phyloP scores from a whole-genome alignment of 2,329 filamentous ascomycete genomes.

The Venturia aucupariae region DNA sequence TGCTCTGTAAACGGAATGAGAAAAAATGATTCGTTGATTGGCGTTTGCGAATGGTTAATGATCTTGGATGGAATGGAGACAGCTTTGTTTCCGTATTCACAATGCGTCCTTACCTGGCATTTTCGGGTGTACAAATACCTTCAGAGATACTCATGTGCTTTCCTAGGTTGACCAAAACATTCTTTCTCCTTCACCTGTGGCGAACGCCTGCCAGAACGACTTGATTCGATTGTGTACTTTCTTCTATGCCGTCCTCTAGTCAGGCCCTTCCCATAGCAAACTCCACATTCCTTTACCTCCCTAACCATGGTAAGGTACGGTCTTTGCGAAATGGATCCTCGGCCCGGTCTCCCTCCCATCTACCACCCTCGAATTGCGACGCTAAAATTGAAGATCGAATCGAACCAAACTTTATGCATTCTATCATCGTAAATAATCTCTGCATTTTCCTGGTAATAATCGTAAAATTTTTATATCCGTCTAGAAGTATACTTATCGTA shows the following conservation, averaged over 20 bases:
- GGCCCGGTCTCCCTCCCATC: not conserved
- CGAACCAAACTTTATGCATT: not conserved
- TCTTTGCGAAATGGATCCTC: not conserved
- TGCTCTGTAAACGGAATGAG: conserved; percentile 16
- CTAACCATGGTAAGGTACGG: not conserved
- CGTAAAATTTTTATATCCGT: not conserved
- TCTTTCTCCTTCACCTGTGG: no score
- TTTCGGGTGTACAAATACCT: not conserved
- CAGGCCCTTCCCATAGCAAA: no score
- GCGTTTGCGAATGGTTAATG: not conserved
- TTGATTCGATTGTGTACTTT: no score
- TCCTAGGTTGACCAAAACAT: not conserved
- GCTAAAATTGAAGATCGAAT: not conserved
- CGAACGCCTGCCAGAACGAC: no score
- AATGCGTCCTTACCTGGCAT: not conserved
- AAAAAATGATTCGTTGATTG: not conserved
- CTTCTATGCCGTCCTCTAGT: no score
- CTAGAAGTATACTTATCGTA: not conserved
- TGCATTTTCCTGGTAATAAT: not conserved
- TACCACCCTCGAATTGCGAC: not conserved
- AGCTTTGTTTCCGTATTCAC: not conserved
- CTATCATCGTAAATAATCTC: not conserved
- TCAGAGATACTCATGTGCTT: not conserved
- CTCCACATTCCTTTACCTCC: no score
- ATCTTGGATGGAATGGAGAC: not conserved